Base-by-base conservation (phyloP, 805 yeast species). In the Cephaloascus fragrans region DNA sequence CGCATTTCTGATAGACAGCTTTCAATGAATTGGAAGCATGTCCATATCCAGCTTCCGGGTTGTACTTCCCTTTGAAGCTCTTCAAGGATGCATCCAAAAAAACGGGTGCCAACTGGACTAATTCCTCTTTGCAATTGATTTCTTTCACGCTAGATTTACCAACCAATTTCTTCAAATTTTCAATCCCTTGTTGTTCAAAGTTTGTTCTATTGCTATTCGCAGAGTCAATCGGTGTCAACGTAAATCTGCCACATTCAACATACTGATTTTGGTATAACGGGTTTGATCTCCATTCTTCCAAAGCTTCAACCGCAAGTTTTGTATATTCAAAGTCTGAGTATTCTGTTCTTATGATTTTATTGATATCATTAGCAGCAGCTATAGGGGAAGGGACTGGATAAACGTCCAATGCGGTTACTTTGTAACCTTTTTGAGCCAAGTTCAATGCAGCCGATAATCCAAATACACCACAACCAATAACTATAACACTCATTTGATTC, bases 281-380 rank as follows among this genome's bases (percentile, higher is more conserved):
- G 39, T 66, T 59, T 1, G 44, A 18, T 52, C 52, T 52, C 72
- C 74, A 70, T 39, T 50, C 40, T 8, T 50, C 39, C 33, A 67
- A 47, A 2, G 77, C 75, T 45, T 73, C 77, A 3, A 69, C 55
- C 3, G 72, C 56, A 46, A 73, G 42, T 35, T 54, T 52, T 3
- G 74, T 52, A 41, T 71, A 71, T n/a, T 57, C 48, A 23, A 53
- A 33, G 39, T 70, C 73, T 4, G 62, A 50, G 43, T 73, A 72
- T 44, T 71, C 77, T 0, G 69, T 56, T 37, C 77, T 53, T 14
- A 73, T 60, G 36, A 73, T 71, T 47, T 73, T 71, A 46, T 72
- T 72, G 38, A 57, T 57, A 43, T 73, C 79, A 39, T 59, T 62
- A 8, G 75, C 66, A 20, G 77, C 75, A 2, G 75, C 64, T 51